These are phyloP conservation scores for Halenospora varia DNA, from an alignment of 495 filamentous ascomycete genomes.

Conservation along the genomic window DNA sequence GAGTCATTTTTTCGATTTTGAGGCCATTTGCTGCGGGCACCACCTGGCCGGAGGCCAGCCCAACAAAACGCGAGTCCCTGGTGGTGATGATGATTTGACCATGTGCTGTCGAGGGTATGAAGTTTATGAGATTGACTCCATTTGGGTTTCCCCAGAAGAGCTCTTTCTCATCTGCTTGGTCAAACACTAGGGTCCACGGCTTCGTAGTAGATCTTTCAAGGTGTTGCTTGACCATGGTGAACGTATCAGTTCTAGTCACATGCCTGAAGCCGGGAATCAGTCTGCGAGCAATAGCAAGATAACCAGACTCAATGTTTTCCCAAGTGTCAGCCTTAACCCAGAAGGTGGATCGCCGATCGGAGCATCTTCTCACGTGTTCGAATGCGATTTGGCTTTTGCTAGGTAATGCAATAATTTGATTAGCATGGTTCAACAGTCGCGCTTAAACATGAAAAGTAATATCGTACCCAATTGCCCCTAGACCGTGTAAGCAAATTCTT, in stretches of 20 bases:
- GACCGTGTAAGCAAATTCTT: neutral
- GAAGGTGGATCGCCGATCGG: neutral
- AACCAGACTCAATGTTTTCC: neutral
- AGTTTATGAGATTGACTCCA: neutral
- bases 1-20: neutral
- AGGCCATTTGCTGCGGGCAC: neutral
- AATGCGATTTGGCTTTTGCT: constrained; percentile 1
- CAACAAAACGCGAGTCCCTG: neutral
- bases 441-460: too few species aligned
- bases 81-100: neutral
- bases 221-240: neutral
- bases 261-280: neutral
- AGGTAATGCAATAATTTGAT: neutral
- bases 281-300: neutral
- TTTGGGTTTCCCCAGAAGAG: neutral
- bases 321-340: neutral
- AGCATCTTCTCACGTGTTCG: neutral
- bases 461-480: neutral
- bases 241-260: neutral
- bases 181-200: neutral
- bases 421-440: neutral
- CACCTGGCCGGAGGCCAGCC: neutral
- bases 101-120: neutral
- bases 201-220: neutral
- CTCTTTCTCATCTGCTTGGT: neutral